phyloP scores from a whole-genome alignment of 75 land plant species.

The Pinus tabuliformis region DNA sequence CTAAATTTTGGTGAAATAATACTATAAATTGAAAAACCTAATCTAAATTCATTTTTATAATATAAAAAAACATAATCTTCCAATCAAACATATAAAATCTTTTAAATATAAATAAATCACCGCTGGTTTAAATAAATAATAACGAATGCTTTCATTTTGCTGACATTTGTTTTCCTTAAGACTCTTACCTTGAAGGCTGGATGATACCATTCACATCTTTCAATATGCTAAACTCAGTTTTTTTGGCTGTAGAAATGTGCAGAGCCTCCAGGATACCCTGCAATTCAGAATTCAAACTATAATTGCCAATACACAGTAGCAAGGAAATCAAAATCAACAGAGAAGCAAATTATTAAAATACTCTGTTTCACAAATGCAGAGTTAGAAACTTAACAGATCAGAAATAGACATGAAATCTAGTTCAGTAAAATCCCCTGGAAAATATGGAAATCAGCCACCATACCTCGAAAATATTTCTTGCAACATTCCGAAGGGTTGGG shows the following conservation, averaged over 20 bases:
- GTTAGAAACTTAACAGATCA: not conserved
- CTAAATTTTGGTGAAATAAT: too few relatives aligned
- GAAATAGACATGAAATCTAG: not conserved
- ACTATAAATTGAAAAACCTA: too few relatives aligned
- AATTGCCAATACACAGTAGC: too few relatives aligned
- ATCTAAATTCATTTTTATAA: too few relatives aligned
- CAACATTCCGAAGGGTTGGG: slow-evolving; percentile 13
- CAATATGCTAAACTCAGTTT: not conserved
- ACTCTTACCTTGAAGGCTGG: not conserved
- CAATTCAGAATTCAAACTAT: not conserved
- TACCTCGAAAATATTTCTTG: slow-evolving; percentile 22
- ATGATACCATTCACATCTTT: not conserved
- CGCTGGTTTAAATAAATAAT: too few relatives aligned
- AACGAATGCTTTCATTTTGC: too few relatives aligned
- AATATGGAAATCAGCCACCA: not conserved
- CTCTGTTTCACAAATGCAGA: not conserved
- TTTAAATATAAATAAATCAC: too few relatives aligned
- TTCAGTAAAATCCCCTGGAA: not conserved
- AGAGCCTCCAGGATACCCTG: not conserved
- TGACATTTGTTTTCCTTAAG: too few relatives aligned
- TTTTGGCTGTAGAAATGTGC: not conserved
- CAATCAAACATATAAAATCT: too few relatives aligned
- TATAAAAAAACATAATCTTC: too few relatives aligned
- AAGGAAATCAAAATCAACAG: too few relatives aligned
- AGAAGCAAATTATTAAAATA: too few relatives aligned